phyloP scores from a whole-genome alignment of 306 rosid genomes.

The Corylus americana region DNA sequence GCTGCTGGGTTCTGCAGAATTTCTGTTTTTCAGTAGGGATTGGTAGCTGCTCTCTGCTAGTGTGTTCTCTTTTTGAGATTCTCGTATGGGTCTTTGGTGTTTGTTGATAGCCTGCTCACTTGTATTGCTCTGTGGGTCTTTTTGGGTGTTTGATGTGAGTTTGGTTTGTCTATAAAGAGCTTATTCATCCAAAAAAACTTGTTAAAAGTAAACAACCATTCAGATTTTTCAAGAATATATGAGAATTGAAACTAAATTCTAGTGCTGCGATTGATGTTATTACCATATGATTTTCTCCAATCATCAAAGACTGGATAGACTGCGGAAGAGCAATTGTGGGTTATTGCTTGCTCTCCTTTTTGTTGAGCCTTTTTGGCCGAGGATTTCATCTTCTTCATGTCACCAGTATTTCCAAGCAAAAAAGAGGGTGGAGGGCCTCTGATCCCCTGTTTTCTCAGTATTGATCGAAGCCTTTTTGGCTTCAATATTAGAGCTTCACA shows the following conservation, averaged over 20 bases:
- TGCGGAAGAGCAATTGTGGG: conserved; percentile 31
- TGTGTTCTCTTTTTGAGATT: too few species aligned
- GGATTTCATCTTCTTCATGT: conserved; percentile 22
- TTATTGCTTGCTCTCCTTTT: not conserved
- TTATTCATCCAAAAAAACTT: too few species aligned
- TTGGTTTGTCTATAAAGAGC: too few species aligned
- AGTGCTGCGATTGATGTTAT: not conserved
- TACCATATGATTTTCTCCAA: conserved; percentile 42
- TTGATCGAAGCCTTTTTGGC: conserved; percentile 36
- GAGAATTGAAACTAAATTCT: not conserved
- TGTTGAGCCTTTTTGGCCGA: not conserved
- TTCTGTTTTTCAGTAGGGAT: too few species aligned
- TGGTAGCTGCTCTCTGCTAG: too few species aligned
- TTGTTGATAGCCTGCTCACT: too few species aligned
- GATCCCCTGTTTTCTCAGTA: conserved; percentile 45
- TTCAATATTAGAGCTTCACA: conserved; percentile 21
- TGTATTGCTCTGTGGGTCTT: too few species aligned
- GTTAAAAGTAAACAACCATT: not conserved
- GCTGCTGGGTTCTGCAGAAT: too few species aligned
- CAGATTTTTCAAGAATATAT: not conserved
- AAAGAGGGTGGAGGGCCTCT: conserved; percentile 45
- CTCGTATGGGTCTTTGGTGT: too few species aligned
- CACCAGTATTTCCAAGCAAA: conserved; percentile 40
- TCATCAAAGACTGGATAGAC: conserved; percentile 34
- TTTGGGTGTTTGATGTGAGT: too few species aligned